Evolutionary conservation across 768 basidiomycete species (phyloP).

Genomic region (Cyclocybe cylindracea): DNA sequence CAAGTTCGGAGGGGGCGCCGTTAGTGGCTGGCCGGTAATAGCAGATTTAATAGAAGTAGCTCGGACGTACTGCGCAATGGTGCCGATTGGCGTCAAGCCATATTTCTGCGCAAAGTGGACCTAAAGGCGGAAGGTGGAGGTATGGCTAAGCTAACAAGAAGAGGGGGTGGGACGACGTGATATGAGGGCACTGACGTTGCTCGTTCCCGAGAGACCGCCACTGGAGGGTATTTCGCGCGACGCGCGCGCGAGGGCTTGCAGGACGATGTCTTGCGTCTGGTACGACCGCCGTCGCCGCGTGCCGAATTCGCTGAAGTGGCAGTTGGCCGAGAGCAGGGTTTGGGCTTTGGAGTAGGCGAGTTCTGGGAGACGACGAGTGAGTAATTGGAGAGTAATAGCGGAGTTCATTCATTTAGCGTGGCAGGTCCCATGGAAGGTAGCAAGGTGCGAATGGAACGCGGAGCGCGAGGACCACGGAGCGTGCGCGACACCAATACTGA

Average conservation of each 20-base stretch:
- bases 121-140: conserved; percentile 35
- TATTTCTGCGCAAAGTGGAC: conserved; percentile 84
- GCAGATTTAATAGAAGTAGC: too few species aligned
- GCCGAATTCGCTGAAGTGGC: conserved; percentile 84
- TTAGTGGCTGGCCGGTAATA: neutral
- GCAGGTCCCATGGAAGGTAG: neutral
- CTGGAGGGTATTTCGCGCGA: conserved; percentile 43
- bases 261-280: conserved; percentile 73
- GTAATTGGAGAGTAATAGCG: too few species aligned
- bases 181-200: conserved; percentile 65
- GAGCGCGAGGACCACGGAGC: neutral
- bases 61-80: conserved; percentile 77
- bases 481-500: too few species aligned
- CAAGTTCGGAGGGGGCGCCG: neutral
- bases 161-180: neutral
- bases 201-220: conserved; percentile 79
- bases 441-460: neutral
- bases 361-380: conserved; percentile 41
- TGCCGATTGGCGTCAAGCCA: conserved; percentile 67
- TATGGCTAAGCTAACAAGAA: neutral
- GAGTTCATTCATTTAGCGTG: too few species aligned
- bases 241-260: conserved; percentile 70
- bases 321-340: conserved; percentile 61
- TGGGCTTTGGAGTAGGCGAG: conserved; percentile 72
- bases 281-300: conserved; percentile 80